These are phyloP conservation scores for Vigna hirtella DNA, from an alignment of 306 rosid genomes.

Conservation along the genomic window DNA sequence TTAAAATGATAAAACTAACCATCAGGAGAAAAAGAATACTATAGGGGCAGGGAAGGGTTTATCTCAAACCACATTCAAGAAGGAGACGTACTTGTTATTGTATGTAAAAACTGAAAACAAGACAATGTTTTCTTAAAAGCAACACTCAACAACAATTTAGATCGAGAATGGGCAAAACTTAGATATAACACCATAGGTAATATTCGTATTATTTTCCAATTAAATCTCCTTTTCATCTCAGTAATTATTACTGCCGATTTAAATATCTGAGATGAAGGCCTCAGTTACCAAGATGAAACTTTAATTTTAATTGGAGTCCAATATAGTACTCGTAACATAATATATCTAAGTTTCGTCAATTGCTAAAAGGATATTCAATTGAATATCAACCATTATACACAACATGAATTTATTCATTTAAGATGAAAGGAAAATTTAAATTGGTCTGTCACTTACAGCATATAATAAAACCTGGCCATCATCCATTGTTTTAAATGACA, in stretches of 20 bases:
- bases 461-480: slow-evolving; percentile 94
- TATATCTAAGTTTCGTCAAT: not conserved
- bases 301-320: not conserved
- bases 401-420: slow-evolving; percentile 14
- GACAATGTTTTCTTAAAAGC: not conserved
- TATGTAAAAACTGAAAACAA: not conserved
- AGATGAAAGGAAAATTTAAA: slow-evolving; percentile 22
- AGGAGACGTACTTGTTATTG: not conserved
- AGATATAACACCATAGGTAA: not conserved
- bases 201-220: not conserved
- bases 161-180: not conserved
- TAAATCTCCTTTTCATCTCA: not conserved
- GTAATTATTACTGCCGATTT: not conserved
- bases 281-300: not conserved
- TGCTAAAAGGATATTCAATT: not conserved
- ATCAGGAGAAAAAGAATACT: slow-evolving; percentile 28
- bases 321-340: not conserved
- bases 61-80: not conserved
- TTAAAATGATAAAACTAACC: slow-evolving; percentile 41
- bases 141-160: slow-evolving; percentile 20
- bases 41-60: not conserved
- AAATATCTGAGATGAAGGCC: not conserved
- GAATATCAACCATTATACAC: slow-evolving; percentile 17
- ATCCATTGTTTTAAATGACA: slow-evolving; percentile 97
- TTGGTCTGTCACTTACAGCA: slow-evolving; percentile 67